phyloP scores from a whole-genome alignment of 208 protist species.

The Acanthamoeba triangularis region DNA sequence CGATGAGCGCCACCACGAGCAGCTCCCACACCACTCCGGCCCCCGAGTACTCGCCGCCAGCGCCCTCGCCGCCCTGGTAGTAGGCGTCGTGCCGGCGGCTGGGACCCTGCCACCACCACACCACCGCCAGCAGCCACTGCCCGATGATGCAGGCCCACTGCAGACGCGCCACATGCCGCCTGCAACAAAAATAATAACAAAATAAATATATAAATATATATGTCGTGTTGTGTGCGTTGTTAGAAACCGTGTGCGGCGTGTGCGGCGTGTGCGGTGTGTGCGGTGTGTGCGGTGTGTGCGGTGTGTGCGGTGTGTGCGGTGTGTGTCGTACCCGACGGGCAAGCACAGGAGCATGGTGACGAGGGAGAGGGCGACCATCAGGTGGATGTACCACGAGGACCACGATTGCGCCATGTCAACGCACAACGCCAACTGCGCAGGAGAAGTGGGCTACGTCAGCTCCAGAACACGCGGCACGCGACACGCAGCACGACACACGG shows the following conservation, averaged over 20 bases:
- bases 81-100: not conserved
- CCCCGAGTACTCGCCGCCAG: not conserved
- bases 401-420: not conserved
- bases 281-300: not conserved
- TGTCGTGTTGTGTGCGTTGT: not conserved
- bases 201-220: no score
- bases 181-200: not conserved
- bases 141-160: constrained; percentile 15
- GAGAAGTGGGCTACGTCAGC: not conserved
- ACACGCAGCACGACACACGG: not conserved
- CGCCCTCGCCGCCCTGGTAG: not conserved
- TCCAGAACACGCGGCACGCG: not conserved
- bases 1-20: not conserved
- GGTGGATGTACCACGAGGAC: not conserved
- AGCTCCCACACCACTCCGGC: constrained; percentile 1
- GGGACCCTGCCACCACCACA: constrained; percentile 12
- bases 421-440: not conserved
- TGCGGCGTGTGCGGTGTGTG: not conserved
- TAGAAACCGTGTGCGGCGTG: not conserved
- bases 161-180: not conserved
- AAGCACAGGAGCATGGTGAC: constrained; percentile 19
- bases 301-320: not conserved
- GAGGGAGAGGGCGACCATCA: not conserved
- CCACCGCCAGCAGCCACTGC: constrained; percentile 27
- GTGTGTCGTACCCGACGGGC: not conserved